Base-by-base conservation (phyloP, 305 asterid genomes). In the Stenogyne calaminthoides region DNA sequence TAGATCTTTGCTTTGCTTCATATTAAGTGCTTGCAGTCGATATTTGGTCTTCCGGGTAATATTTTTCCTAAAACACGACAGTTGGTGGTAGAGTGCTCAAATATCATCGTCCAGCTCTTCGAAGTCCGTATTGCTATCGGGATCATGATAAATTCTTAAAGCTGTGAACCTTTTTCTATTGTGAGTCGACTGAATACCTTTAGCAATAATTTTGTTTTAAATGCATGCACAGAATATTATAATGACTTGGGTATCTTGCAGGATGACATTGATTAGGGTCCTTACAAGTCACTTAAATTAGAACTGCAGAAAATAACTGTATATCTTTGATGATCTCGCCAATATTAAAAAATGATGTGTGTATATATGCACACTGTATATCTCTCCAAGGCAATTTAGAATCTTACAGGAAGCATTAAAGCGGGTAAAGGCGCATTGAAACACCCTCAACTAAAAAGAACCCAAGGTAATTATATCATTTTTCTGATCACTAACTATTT, bases 251-350 rank as follows among this genome's bases (percentile, higher is more conserved):
- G 47, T 42, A 42, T 42, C 47, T 9, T 42, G 47, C 47, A 1
- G 47, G 47, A 10, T 42, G 47, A 42, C 10, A 42, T 42, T 42
- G 14, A 42, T 4, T 42, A n/a, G 47, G n/a, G 10, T 42, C 14
- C 47, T 0, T 42, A 39, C 2, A 42, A 42, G 14, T 10, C 47
- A 42, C 47, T 42, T 42, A 42, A 9, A 10, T 9, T 42, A 10
- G 9, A 42, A 42, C 11, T 39, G 10, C 8, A 7, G 12, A n/a
- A n/a, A n/a, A n/a, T n/a, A n/a, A n/a, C 11, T 12, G 9, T 3
- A 11, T 59, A 25, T 80, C 83, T 7, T 78, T 84, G 86, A 73
- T 82, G 73, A 80, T 82, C 20, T 46, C 3, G 54, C 16, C 18
- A 11, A 46, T 14, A 14, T 46, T 46, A 16, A 46, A 3, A 18